A percentile compares a stretch with the other conserved stretches of the same genome.
phyloP scores from a whole-genome alignment of 2,329 filamentous ascomycete genomes.

The Elsinoe batatas region DNA sequence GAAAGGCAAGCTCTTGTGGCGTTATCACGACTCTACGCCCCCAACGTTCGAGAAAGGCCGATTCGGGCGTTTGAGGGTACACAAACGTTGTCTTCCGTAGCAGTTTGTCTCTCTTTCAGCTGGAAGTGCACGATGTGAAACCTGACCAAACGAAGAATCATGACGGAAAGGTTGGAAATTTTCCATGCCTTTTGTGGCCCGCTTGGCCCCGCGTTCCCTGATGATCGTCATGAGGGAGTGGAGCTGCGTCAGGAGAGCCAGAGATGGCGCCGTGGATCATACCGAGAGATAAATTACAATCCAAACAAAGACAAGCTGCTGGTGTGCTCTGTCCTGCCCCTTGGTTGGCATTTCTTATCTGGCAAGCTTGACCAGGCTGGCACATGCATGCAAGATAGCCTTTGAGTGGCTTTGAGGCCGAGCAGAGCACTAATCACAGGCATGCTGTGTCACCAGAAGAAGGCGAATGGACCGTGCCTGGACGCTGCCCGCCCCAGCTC shows the following conservation, averaged over 20 bases:
- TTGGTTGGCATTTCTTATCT: neutral
- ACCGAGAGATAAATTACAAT: slow-evolving; percentile 4
- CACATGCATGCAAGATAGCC: neutral
- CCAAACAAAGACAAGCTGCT: neutral
- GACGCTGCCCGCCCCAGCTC: neutral
- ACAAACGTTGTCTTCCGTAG: neutral
- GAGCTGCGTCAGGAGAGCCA: slow-evolving; percentile 1
- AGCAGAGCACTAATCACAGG: neutral
- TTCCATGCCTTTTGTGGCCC: neutral
- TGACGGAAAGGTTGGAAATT: neutral
- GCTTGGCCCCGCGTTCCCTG: neutral
- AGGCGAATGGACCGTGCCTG: neutral
- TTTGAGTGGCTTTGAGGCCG: neutral
- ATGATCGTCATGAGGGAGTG: neutral
- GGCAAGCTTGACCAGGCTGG: neutral
- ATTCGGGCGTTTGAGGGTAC: neutral
- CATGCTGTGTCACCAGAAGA: neutral
- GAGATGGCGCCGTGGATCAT: slow-evolving; percentile 2
- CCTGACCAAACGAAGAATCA: neutral
- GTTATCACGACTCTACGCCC: neutral
- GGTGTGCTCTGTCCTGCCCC: neutral
- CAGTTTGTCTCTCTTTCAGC: neutral
- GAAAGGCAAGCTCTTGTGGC: slow-evolving; percentile 2
- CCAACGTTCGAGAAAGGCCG: neutral
- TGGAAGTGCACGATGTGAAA: neutral